Evolutionary conservation across 164 flowering plant species (phyloP).

Genomic region (Magnolia sinica): DNA sequence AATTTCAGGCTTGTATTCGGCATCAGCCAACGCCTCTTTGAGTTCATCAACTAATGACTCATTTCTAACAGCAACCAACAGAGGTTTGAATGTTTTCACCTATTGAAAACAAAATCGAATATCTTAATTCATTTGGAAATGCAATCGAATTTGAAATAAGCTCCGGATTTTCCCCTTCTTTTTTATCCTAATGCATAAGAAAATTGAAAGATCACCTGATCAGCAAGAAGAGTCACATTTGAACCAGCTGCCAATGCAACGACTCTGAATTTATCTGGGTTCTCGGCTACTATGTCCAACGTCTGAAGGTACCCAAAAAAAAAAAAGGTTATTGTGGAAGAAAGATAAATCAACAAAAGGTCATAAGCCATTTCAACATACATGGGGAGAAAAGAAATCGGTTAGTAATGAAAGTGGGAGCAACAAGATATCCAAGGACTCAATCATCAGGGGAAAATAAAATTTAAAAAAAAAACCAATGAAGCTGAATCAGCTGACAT

Average conservation of each 20-base stretch:
- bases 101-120: conserved; percentile 20
- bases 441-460: too few relatives aligned
- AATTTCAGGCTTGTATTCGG: conserved; percentile 82
- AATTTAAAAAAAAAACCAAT: too few relatives aligned
- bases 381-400: background rate
- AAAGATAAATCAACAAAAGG: background rate
- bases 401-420: too few relatives aligned
- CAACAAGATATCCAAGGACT: too few relatives aligned
- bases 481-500: too few relatives aligned
- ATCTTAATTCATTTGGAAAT: background rate
- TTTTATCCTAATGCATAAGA: background rate
- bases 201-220: conserved; percentile 55
- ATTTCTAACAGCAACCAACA: conserved; percentile 78
- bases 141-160: background rate
- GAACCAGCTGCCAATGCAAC: conserved; percentile 99
- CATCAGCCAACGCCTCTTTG: conserved; percentile 79
- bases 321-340: background rate
- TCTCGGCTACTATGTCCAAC: conserved; percentile 91
- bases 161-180: background rate
- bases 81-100: conserved; percentile 83
- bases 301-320: conserved; percentile 48
- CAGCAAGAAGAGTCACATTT: conserved; percentile 94
- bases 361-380: background rate
- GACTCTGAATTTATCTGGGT: conserved; percentile 85
- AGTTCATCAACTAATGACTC: conserved; percentile 74